Base-by-base conservation (phyloP, 2,329 filamentous ascomycete genomes). In the Pezicula radicicola region DNA sequence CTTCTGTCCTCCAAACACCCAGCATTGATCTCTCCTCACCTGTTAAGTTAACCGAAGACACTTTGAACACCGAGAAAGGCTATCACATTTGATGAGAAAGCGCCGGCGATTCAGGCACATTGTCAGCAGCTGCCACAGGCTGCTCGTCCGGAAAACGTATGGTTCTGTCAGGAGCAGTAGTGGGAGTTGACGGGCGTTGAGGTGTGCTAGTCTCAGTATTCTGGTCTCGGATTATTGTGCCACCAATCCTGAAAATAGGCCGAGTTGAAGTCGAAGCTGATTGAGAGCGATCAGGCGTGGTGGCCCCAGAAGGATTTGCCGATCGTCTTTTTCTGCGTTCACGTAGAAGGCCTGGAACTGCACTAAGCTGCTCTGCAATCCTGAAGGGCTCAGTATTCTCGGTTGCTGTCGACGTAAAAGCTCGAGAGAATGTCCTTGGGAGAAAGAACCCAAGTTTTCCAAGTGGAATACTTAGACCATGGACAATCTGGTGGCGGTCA, bases 381-480 rank as follows among this genome's bases (percentile, higher is more conserved):
- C 42, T 21, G 48, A 61, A 60, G 1, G 49, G 33, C 27, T 56
- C 48, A 9, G 52, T 42, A 4, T 56, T 50, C 3, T 59, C 57
- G 25, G 55, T 56, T 2, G 21, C 27, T 51, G 61, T 58, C 18
- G 59, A 61, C 2, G 58, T 59, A 28, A 65, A 65, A 9, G 61
- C 63, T 49, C 63, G 49, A 4, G 82, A 85, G 18, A 90, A 67
- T 0, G 84, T 88, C 25, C 83, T 73, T 0, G 86, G 86, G 0
- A 89, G 73, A 53, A 85, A 81, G 73, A 49, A 66, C 6, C 66
- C 65, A 1, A 90, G 70, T 64, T 89, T 90, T 0, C 83, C 85
- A 3, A 94, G 68, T 0, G 91, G 91, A 13, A 96, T 89, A 46
- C 85, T 91, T 2, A 96, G 74, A 6, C 91, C 90, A 60, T 96